phyloP scores from a whole-genome alignment of 345 rosid species.

The Cochlearia excelsa region DNA sequence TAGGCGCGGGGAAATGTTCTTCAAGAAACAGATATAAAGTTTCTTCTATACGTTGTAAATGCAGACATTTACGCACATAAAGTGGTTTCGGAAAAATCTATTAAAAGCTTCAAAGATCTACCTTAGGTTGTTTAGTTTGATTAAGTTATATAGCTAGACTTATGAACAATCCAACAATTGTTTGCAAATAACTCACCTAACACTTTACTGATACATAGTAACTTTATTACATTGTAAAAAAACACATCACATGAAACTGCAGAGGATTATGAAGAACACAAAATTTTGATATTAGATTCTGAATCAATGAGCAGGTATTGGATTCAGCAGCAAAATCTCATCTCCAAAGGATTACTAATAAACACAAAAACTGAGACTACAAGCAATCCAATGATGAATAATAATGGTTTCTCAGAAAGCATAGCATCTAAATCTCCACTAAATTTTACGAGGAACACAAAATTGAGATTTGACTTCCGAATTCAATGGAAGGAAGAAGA shows the following conservation, averaged over 20 bases:
- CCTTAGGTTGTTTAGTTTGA: neutral
- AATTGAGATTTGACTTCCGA: neutral
- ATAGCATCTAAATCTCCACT: neutral
- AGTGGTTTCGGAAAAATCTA: neutral
- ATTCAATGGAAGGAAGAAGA: neutral
- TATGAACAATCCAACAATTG: constrained; percentile 9
- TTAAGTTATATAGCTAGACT: neutral
- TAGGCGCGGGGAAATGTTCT: neutral
- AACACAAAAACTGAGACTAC: too few species aligned
- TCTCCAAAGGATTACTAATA: too few species aligned
- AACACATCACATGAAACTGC: neutral
- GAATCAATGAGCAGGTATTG: too few species aligned
- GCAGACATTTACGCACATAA: neutral
- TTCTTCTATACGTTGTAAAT: neutral
- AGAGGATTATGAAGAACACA: constrained; percentile 6
- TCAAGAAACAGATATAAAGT: constrained; percentile 4
- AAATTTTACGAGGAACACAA: neutral
- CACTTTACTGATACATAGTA: too few species aligned
- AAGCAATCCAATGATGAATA: too few species aligned
- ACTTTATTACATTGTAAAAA: too few species aligned
- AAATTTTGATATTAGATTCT: neutral
- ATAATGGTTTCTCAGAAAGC: neutral
- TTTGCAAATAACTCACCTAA: too few species aligned
- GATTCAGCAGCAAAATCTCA: too few species aligned
- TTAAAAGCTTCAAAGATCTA: neutral